These are phyloP conservation scores for Colletotrichum tamarilloi DNA, from an alignment of 2,329 filamentous ascomycete species.

Conservation along the genomic window DNA sequence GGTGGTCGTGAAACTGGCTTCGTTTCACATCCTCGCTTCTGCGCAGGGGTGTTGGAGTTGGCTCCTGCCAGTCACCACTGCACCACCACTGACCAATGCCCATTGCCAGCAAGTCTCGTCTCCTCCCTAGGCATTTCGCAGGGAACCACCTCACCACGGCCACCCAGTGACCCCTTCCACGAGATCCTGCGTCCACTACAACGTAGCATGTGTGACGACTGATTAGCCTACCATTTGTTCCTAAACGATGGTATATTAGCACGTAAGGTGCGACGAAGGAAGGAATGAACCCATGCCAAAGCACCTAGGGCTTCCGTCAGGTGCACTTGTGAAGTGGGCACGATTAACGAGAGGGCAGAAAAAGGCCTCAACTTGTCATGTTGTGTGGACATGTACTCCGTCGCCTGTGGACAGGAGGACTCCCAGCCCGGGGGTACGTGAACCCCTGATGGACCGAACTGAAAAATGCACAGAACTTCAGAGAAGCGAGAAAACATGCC, in stretches of 20 bases:
- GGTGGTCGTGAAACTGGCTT: constrained; percentile 30
- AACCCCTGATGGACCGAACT: neutral
- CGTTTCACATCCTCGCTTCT: constrained; percentile 32
- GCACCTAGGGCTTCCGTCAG: constrained; percentile 1
- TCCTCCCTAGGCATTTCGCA: neutral
- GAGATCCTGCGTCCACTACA: constrained; percentile 16
- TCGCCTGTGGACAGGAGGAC: constrained; percentile 1
- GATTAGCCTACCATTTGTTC: neutral
- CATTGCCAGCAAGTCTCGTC: neutral
- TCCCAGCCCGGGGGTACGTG: constrained; percentile 2
- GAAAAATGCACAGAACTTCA: neutral
- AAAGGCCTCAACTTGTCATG: constrained; percentile 8
- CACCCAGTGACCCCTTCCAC: neutral
- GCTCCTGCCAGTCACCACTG: neutral
- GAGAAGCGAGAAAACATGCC: constrained; percentile 24
- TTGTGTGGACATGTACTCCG: constrained; percentile 5
- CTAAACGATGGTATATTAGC: neutral
- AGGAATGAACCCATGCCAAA: neutral
- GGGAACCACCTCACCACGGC: neutral
- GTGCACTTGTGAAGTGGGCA: neutral
- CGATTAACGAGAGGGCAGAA: constrained; percentile 18
- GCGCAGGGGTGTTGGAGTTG: neutral
- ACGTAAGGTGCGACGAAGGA: neutral
- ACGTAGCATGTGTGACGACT: constrained; percentile 27
- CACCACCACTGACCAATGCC: neutral